Conservation (phyloP, 441 rosid genomes). For the Pelargonium myrrhifolium region DNA sequence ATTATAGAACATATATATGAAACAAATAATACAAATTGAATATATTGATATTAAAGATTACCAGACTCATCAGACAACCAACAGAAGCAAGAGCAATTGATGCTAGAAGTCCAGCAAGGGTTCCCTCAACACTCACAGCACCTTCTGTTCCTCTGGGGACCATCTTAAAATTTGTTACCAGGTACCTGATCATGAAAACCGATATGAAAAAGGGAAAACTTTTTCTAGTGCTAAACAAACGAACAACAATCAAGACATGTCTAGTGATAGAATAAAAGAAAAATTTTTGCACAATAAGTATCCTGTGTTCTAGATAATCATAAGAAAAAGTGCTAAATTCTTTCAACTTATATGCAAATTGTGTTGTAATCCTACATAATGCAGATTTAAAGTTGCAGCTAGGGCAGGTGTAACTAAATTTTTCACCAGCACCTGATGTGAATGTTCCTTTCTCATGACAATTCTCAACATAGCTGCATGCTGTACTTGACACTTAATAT, state of each 20-base stretch:
- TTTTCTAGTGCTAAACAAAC: not conserved
- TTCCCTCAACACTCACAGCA: constrained; percentile 90
- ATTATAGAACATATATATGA: not conserved
- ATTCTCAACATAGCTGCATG: not conserved
- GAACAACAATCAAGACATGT: too few relatives aligned
- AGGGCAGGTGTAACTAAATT: not conserved
- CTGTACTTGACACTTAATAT: too few relatives aligned
- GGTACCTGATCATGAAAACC: constrained; percentile 40
- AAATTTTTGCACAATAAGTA: too few relatives aligned
- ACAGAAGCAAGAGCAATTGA: constrained; percentile 58
- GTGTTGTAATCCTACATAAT: not conserved
- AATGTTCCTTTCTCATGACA: not conserved
- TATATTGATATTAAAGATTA: constrained; percentile 23
- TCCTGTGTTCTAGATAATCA: not conserved
- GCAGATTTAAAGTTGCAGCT: not conserved
- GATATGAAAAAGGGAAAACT: not conserved
- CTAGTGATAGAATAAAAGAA: too few relatives aligned
- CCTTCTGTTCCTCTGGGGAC: constrained; percentile 97
- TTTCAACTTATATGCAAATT: not conserved
- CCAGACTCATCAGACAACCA: constrained; percentile 66
- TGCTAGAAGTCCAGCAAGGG: constrained; percentile 73
- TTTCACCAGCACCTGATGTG: not conserved
- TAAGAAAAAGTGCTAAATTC: not conserved
- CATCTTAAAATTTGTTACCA: constrained; percentile 69
- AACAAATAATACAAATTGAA: not conserved